Conservation (phyloP, 2,329 filamentous ascomycete species). For the Alternaria sp. region DNA sequence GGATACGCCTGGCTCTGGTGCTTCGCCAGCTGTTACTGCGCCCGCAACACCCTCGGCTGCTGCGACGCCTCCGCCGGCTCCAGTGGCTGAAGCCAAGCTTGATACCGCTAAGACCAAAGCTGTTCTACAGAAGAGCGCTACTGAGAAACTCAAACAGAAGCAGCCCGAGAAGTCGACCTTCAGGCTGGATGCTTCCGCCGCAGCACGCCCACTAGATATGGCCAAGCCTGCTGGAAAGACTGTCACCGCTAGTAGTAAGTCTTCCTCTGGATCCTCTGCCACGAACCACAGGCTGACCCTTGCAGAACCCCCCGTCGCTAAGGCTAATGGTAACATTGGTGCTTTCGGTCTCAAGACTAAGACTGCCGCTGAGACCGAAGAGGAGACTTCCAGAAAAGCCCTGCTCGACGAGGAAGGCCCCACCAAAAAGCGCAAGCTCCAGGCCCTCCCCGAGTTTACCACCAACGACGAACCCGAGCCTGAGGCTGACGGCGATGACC, state of each 20-base stretch:
- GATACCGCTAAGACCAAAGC: conserved; percentile 74
- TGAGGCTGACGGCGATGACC: conserved; percentile 62
- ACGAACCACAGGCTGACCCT: conserved; percentile 25
- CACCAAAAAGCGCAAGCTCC: conserved; percentile 84
- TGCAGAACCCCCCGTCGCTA: conserved; percentile 60
- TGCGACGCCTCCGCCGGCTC: conserved; percentile 42
- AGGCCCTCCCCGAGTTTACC: conserved; percentile 82
- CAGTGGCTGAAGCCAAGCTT: conserved; percentile 44
- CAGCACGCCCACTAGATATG: conserved; percentile 36
- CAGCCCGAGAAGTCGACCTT: conserved; percentile 52
- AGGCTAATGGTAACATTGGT: conserved; percentile 77
- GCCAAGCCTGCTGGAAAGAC: conserved; percentile 41
- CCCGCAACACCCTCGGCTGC: conserved; percentile 64
- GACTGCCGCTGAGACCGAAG: conserved; percentile 72
- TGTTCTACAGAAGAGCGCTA: conserved; percentile 83
- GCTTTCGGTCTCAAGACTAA: conserved; percentile 79
- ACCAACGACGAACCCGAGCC: conserved; percentile 53
- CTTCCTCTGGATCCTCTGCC: neutral
- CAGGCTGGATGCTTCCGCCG: conserved; percentile 46
- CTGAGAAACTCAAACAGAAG: conserved; percentile 75
- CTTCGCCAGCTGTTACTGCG: conserved; percentile 69
- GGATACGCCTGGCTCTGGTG: conserved; percentile 66
- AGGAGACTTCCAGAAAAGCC: conserved; percentile 76
- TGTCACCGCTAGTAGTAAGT: conserved; percentile 32
- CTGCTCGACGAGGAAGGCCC: conserved; percentile 82